Evolutionary conservation across 441 rosid genomes (phyloP), one percentile per base, ranked within the genome.

Genomic region (Croton laevigatus): DNA sequence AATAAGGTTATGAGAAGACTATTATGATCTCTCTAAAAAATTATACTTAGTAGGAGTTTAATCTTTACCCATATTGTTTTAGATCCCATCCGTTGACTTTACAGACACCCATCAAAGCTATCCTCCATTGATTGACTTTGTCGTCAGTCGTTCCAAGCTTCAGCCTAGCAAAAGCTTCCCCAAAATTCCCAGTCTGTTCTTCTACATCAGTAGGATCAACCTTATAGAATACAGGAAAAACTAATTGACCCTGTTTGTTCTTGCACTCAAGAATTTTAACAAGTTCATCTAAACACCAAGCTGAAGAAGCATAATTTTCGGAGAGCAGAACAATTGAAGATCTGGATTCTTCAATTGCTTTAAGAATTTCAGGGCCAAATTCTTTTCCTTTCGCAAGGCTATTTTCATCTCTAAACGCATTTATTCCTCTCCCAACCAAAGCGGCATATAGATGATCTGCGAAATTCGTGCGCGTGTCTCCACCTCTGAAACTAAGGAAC

Each of bases 241-340:
- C 68, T 49, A 67, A 5, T 10, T 9, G 72, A 3, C 72, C 68
- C 4, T 46, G 10, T 19, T 8, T 8, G 16, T 54, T 42, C 69
- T 14, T 68, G 52, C 57, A 68, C 22, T 74, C 65, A 54, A 74
- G 58, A 17, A 74, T 66, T 16, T 66, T 68, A 17, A 0, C 59
- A 0, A 68, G 73, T 34, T 17, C 5, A n/a, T 74, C 77, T 6
- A 54, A 14, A 22, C 23, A 52, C 55, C 1, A 52, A 22, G 1
- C n/a, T n/a, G 55, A 52, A 17, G 58, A 65, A 11, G 11, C n/a
- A n/a, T 51, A 34, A n/a, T 66, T 3, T 0, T 66, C 6, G 0
- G 59, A 66, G 17, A 66, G 52, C 17, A 66, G 19, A 0, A 66
- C 1, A 9, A 65, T 8, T 8, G 68, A 13, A 20, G 48, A 17